Evolutionary conservation across 768 basidiomycete genomes (phyloP).

Genomic region (Tricholomella constricta): DNA sequence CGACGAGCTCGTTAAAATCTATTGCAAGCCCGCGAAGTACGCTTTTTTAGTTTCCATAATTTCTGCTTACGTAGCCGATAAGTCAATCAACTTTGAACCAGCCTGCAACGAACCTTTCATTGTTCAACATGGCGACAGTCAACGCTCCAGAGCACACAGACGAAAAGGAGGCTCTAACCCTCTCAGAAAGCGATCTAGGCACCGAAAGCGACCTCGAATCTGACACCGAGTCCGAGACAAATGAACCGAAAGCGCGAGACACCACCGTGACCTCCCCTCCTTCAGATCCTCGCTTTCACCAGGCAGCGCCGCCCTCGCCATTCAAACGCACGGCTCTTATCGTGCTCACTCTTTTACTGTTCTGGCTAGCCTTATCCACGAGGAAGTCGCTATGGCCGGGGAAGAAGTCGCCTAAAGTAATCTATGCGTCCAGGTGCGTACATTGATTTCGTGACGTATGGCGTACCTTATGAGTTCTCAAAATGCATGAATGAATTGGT

Average conservation of each 20-base stretch:
- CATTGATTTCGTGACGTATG: background rate
- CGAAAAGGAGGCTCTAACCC: slow-evolving; percentile 5
- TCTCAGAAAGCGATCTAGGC: background rate
- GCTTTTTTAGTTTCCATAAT: too few relatives aligned
- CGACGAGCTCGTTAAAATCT: too few relatives aligned
- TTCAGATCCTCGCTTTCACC: slow-evolving; percentile 36
- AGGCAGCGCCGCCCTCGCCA: slow-evolving; percentile 39
- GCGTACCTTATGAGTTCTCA: background rate
- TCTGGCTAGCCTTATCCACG: slow-evolving; percentile 46
- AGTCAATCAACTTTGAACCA: background rate
- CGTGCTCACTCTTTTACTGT: slow-evolving; percentile 38
- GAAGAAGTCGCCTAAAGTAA: slow-evolving; percentile 42
- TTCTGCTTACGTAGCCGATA: background rate
- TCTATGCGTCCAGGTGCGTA: slow-evolving; percentile 65
- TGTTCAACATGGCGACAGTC: background rate
- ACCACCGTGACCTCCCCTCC: background rate
- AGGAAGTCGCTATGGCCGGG: slow-evolving; percentile 22
- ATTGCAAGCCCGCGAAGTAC: too few relatives aligned
- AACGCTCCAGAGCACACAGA: background rate
- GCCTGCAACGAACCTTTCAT: background rate
- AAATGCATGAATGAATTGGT: background rate
- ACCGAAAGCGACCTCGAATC: slow-evolving; percentile 2
- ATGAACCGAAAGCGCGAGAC: background rate
- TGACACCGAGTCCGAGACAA: background rate
- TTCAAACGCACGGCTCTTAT: slow-evolving; percentile 52